Conservation (phyloP, 2,329 filamentous ascomycete genomes). For the Ceratocystis eucalypticola region DNA sequence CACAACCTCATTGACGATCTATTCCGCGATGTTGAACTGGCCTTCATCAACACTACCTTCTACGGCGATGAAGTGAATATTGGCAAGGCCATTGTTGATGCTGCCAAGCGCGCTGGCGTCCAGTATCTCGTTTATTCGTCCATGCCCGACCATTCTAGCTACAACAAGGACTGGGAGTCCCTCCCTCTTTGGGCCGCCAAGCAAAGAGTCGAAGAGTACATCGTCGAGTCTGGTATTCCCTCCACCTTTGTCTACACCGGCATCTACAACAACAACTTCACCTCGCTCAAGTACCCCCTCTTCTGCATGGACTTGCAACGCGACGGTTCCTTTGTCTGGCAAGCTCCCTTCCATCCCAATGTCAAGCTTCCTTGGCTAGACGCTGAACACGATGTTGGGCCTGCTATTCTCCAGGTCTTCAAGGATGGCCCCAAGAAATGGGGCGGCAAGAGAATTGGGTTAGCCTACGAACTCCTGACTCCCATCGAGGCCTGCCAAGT, state of each 20-base stretch:
- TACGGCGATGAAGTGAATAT: conserved; percentile 90
- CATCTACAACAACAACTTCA: conserved; percentile 99
- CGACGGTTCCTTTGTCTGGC: conserved; percentile 83
- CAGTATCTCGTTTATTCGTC: conserved; percentile 93
- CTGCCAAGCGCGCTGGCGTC: conserved; percentile 69
- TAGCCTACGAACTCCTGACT: conserved; percentile 81
- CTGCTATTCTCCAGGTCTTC: conserved; percentile 83
- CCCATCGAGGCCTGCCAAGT: conserved; percentile 68
- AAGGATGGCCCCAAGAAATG: conserved; percentile 83
- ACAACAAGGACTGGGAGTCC: conserved; percentile 63
- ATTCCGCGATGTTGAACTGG: conserved; percentile 72
- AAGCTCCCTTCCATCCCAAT: conserved; percentile 83
- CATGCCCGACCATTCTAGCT: conserved; percentile 86
- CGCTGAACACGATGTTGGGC: conserved; percentile 89
- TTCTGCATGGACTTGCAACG: conserved; percentile 85
- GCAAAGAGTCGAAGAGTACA: conserved; percentile 82
- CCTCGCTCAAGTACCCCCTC: conserved; percentile 75
- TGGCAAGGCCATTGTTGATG: conserved; percentile 76
- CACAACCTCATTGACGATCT: conserved; percentile 59
- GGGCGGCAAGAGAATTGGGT: conserved; percentile 63
- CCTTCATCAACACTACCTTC: conserved; percentile 96
- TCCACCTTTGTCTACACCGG: conserved; percentile 92
- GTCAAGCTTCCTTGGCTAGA: conserved; percentile 89
- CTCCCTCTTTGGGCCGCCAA: conserved; percentile 87
- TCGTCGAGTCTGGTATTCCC: conserved; percentile 66